Evolutionary conservation across 139 green algal species (phyloP), one percentile per base, ranked within the genome.

Genomic region (Chlamydomonas schloesseri): DNA sequence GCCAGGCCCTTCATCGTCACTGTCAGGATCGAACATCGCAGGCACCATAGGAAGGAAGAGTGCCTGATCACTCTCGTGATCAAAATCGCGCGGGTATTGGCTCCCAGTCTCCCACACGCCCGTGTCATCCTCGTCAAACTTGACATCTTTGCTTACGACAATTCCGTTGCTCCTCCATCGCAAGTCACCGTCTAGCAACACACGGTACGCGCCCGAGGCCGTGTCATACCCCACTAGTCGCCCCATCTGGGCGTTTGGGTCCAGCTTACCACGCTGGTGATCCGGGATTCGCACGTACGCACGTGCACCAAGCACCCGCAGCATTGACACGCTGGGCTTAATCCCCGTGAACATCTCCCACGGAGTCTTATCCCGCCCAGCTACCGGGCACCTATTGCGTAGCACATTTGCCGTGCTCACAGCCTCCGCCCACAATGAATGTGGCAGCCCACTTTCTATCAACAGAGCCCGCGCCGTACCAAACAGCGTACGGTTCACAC

Each of bases 401-500:
- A 84, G 23, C 23, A 31, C 13, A 29, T 26, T 65, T 4, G 78
- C 78, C 0, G 78, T 53, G 0, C 53, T 14, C 4, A 76, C 2
- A 2, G 78, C 78, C 11, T 75, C 37, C 2, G 4, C 62, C 78
- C 78, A 84, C 42, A 50, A 2, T 70, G 42, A 13, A 3, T 31
- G 23, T 2, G 42, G 37, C 29, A 67, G 37, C 42, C 47, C 11
- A 9, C 33, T 46, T 0, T 67, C 65, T 0, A 31, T 3, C 46
- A 91, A n/a, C 69, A 89, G 83, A 13, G 68, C n/a, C 1, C 71
- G 55, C 6, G n/a, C 62, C n/a, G 67, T 42, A 17, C 81, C 67
- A 60, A 84, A n/a, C 20, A 91, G 46, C 0, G 88, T 89, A 10
- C 75, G 73, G 82, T 91, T 88, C 1, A 88, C 11, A 1, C 88